Evolutionary conservation across 495 filamentous ascomycete species (phyloP).

Genomic region (Hyaloscypha variabilis): DNA sequence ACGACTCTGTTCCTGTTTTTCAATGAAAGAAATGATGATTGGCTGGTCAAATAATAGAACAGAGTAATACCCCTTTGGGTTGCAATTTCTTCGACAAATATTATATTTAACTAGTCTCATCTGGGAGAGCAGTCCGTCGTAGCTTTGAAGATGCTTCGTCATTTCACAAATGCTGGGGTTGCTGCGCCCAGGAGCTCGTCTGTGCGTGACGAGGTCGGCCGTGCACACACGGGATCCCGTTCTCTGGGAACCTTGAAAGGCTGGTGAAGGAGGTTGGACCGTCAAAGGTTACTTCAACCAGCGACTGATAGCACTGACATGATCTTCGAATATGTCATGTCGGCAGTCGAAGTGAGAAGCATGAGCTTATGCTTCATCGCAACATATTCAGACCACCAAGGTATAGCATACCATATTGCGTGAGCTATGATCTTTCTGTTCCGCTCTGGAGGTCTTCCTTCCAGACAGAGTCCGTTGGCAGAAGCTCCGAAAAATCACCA

Average conservation of each 20-base stretch:
- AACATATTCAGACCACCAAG: background rate
- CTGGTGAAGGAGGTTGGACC: background rate
- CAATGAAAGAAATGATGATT: no score
- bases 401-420: background rate
- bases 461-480: background rate
- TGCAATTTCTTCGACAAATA: no score
- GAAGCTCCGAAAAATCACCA: background rate
- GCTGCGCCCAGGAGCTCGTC: conserved; percentile 1
- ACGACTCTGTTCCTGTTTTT: no score
- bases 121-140: background rate
- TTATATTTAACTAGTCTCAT: background rate
- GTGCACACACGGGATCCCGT: background rate
- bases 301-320: background rate
- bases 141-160: conserved; percentile 1
- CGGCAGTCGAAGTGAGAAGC: background rate
- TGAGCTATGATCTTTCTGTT: background rate
- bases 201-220: background rate
- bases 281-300: background rate
- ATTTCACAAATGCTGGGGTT: conserved; percentile 1
- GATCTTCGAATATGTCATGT: background rate
- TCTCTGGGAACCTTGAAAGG: background rate
- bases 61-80: no score
- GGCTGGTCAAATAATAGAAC: no score
- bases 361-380: background rate
- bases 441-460: background rate